Evolutionary conservation across 345 rosid species (phyloP).

Genomic region (Pseudoturritis turrita): DNA sequence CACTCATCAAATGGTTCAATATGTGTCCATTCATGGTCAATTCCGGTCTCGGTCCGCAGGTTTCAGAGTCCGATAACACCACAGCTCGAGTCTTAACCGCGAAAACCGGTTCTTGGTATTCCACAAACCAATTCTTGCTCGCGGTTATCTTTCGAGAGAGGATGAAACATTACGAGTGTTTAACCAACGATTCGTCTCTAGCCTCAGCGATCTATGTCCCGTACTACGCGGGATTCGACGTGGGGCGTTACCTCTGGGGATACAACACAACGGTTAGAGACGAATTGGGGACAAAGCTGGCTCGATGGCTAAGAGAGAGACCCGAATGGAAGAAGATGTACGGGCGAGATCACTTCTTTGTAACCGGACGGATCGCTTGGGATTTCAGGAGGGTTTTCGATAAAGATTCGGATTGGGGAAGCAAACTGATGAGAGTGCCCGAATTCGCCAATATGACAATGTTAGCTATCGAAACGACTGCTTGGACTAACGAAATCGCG

Average conservation of each 20-base stretch:
- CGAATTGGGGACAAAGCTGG: slow-evolving; percentile 23
- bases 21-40: slow-evolving; percentile 35
- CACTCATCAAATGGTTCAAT: slow-evolving; percentile 30
- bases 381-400: slow-evolving; percentile 35
- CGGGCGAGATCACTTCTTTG: slow-evolving; percentile 48
- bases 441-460: slow-evolving; percentile 37
- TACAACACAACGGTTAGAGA: slow-evolving; percentile 33
- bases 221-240: slow-evolving; percentile 41
- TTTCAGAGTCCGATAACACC: slow-evolving; percentile 5
- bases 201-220: slow-evolving; percentile 52
- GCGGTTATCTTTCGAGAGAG: slow-evolving; percentile 45
- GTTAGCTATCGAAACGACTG: slow-evolving; percentile 39
- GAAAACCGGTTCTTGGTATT: slow-evolving; percentile 35
- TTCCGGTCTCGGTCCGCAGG: slow-evolving; percentile 38
- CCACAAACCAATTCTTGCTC: slow-evolving; percentile 35
- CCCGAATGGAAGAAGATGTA: slow-evolving; percentile 40
- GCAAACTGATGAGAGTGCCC: slow-evolving; percentile 35
- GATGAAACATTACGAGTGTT: slow-evolving; percentile 40
- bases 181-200: slow-evolving; percentile 36
- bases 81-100: slow-evolving; percentile 6
- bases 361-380: slow-evolving; percentile 37
- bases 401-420: slow-evolving; percentile 38
- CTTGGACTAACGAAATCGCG: slow-evolving; percentile 31
- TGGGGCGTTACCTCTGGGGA: slow-evolving; percentile 44
- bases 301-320: slow-evolving; percentile 31